These are phyloP conservation scores for Tetracladium setigerum DNA, from an alignment of 495 filamentous ascomycete genomes.

Conservation along the genomic window DNA sequence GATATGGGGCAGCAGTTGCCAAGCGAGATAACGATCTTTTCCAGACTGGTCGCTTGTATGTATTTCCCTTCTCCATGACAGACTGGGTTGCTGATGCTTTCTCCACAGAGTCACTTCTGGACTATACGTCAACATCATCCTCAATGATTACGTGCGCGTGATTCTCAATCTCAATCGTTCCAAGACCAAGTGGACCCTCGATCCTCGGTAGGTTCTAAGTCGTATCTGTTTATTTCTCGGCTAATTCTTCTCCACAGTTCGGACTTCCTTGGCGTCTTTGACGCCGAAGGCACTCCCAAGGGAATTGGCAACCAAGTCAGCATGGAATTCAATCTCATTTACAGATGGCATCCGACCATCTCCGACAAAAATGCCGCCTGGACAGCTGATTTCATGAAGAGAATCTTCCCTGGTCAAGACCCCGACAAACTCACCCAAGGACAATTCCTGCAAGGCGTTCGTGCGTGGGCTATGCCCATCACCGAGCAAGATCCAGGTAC, in stretches of 20 bases:
- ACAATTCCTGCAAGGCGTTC: slow-evolving; percentile 51
- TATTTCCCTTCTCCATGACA: background rate
- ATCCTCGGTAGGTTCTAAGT: slow-evolving; percentile 45
- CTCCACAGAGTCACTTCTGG: slow-evolving; percentile 56
- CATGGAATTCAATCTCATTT: slow-evolving; percentile 64
- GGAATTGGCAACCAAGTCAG: slow-evolving; percentile 69
- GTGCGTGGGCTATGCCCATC: slow-evolving; percentile 47
- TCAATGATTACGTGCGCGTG: slow-evolving; percentile 74
- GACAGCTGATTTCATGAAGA: slow-evolving; percentile 42
- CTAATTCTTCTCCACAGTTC: background rate
- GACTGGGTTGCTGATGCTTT: background rate
- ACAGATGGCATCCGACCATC: slow-evolving; percentile 71
- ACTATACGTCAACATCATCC: slow-evolving; percentile 75
- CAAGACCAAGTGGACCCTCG: slow-evolving; percentile 72
- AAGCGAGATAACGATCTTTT: slow-evolving; percentile 77
- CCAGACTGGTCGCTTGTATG: slow-evolving; percentile 59
- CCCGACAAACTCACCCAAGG: slow-evolving; percentile 36
- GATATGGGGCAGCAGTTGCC: slow-evolving; percentile 43
- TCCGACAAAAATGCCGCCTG: slow-evolving; percentile 64
- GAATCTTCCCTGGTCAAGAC: slow-evolving; percentile 3
- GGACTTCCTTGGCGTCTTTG: slow-evolving; percentile 5
- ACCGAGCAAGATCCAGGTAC: slow-evolving; percentile 49
- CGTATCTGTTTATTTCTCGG: background rate
- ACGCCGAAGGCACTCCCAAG: slow-evolving; percentile 47
- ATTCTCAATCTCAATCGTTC: slow-evolving; percentile 73